Evolutionary conservation across 129 eudicot species (phyloP), one percentile per base, ranked within the genome.

Genomic region (Pulicaria dysenterica): DNA sequence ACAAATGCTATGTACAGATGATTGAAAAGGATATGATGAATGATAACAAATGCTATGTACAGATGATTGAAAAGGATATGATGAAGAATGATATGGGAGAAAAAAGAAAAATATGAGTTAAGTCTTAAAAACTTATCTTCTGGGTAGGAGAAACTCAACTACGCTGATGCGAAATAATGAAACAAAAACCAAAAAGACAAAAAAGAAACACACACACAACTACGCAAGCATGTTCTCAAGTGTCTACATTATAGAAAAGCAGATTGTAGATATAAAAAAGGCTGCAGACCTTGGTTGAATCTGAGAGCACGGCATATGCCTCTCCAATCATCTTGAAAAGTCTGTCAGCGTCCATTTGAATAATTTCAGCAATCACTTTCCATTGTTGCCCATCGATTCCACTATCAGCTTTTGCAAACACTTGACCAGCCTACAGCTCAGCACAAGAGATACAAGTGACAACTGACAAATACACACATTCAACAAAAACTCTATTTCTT

Each of bases 321-420:
- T 94, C 96, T 45, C 99, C 99, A 75, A 94, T 94, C 83, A 94
- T 77, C 78, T 94, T 94, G 73, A 94, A 94, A 31, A 94, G 88
- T 70, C 87, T 81, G 51, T 88, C 99, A 64, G 99, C 95, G 70
- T 90, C 97, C 61, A 67, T 62, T 72, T 88, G 96, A 59, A 94
- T 85, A 8, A 82, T 84, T 39, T 94, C 96, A 49, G 83, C 64
- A 53, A 90, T 77, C 39, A 84, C 84, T 77, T 94, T 94, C 92
- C 95, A 86, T 62, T 65, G 81, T 47, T 69, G 84, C 47, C 83
- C 93, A 72, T 80, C 96, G 72, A 85, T 90, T 59, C 88, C 85
- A 71, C 56, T 80, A 64, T 89, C 98, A 73, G 81, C 74, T 76
- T 88, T 80, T 68, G 81, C 85, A 70, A 93, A 65, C 67, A 83